Base-by-base conservation (phyloP, 73 alveolate genomes). In the Paramecium bursaria region DNA sequence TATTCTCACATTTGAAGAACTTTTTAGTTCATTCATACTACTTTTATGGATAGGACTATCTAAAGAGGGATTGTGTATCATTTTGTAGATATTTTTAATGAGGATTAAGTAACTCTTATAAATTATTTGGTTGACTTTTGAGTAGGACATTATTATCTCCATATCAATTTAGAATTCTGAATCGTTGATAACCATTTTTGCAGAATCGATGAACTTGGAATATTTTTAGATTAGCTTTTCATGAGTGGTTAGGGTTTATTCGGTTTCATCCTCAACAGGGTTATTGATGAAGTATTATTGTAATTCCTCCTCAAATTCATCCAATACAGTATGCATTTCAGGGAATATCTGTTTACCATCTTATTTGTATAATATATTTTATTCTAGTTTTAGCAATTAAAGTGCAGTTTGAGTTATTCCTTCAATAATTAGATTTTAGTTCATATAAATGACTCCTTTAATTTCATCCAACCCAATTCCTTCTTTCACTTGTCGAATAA, bases 81-180 rank as follows among this genome's bases (percentile, higher is more conserved):
- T n/a, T n/a, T n/a, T n/a, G n/a, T n/a, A n/a, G n/a, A n/a, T n/a
- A n/a, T n/a, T n/a, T n/a, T n/a, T n/a, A n/a, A n/a, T n/a, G n/a
- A n/a, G n/a, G n/a, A n/a, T n/a, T n/a, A 33, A 27, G 27, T 67
- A 67, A 0, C 19, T 33, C 9, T 67, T 67, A 67, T 25, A 67
- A 4, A 27, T 26, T 1, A 67, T 21, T 21, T 47, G 33, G 21
- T 67, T 67, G 0, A 67, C 82, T 17, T 25, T 44, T 9, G 82
- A 67, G 11, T 67, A 67, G 1, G 53, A 42, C 55, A 67, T 15
- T 67, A 19, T 7, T 0, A 42, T 42, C 44, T 67, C 82, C 21
- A 67, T 39, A 67, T 67, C 82, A 11, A 67, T 25, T 67, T 67
- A n/a, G 1, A 3, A 67, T 19, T 67, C 44, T 35, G 55, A 39